These are phyloP conservation scores for Cordyceps javanica DNA, from an alignment of 2,329 filamentous ascomycete genomes.

Conservation along the genomic window DNA sequence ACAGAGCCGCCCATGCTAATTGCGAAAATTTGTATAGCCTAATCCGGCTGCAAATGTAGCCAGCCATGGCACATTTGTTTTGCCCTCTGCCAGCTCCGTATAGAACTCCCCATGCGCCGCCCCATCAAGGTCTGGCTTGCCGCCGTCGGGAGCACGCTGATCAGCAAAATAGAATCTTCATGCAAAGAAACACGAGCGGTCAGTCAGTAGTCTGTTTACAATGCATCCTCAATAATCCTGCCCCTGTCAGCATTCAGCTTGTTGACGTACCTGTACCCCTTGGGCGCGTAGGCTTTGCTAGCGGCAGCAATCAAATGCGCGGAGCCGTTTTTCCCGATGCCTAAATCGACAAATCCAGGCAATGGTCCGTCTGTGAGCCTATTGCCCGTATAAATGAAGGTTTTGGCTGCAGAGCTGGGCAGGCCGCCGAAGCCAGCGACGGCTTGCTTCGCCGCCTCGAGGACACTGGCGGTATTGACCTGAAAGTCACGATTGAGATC, in stretches of 20 bases:
- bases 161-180: background rate
- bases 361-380: background rate
- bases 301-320: background rate
- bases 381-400: background rate
- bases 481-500: background rate
- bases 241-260: background rate
- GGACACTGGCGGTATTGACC: background rate
- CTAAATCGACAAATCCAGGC: background rate
- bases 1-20: conserved; percentile 2
- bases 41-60: background rate
- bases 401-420: background rate
- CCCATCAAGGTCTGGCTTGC: conserved; percentile 3
- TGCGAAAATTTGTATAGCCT: background rate
- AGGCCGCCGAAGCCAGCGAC: background rate
- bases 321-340: background rate
- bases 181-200: background rate
- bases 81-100: background rate
- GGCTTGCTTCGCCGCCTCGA: background rate
- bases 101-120: background rate
- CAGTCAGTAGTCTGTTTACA: background rate
- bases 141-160: background rate
- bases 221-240: background rate
- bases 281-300: conserved; percentile 3
- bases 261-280: background rate
- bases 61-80: background rate